Evolutionary conservation across 2,329 filamentous ascomycete genomes (phyloP).

Genomic region (Colletotrichum graminicola): DNA sequence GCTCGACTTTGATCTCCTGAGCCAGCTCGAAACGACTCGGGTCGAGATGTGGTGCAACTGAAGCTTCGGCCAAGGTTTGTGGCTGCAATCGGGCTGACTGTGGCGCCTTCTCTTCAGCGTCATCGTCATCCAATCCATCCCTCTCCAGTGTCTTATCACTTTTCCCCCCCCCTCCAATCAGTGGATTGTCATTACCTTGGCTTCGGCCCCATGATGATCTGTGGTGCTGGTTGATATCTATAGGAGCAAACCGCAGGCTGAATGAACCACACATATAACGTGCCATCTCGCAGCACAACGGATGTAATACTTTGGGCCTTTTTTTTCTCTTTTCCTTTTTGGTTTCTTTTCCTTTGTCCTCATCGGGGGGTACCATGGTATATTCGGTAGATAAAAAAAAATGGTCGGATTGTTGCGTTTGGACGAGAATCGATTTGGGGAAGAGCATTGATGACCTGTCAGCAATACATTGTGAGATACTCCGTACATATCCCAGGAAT

Average conservation of each 20-base stretch:
- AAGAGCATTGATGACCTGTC: conserved; percentile 22
- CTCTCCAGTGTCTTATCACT: background rate
- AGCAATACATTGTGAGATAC: conserved; percentile 30
- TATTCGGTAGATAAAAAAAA: conserved; percentile 32
- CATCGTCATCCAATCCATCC: background rate
- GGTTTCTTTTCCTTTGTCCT: background rate
- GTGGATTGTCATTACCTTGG: background rate
- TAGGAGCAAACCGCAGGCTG: conserved; percentile 21
- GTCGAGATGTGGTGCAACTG: conserved; percentile 56
- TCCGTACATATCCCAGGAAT: conserved; percentile 12
- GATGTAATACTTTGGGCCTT: conserved; percentile 27
- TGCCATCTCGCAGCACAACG: background rate
- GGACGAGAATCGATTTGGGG: conserved; percentile 22
- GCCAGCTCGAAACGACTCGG: conserved; percentile 49
- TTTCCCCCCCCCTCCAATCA: conserved; percentile 23
- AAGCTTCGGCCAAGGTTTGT: conserved; percentile 24
- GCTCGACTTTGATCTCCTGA: conserved; percentile 56
- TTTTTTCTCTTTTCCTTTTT: background rate
- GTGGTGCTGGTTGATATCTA: conserved; percentile 26
- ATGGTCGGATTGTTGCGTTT: conserved; percentile 28
- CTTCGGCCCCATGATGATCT: background rate
- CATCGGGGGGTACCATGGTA: conserved; percentile 34
- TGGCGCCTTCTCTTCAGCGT: conserved; percentile 16
- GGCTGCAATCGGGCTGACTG: conserved; percentile 17
- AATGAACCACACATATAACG: conserved; percentile 5